Conservation (phyloP, 345 rosid genomes). For the Populus tremula region DNA sequence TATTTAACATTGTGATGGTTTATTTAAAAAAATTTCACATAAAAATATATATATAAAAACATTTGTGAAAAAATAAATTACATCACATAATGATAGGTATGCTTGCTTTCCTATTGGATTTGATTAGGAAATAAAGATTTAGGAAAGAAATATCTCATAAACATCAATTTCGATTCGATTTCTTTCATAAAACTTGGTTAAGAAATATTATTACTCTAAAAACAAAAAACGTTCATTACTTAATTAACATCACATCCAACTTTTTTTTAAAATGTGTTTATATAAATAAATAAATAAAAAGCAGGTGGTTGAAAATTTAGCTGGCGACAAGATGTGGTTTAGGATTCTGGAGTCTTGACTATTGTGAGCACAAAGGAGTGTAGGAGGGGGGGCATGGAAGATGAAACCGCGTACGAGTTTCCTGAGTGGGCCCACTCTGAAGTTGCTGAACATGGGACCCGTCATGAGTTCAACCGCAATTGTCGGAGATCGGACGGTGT, state of each 20-base stretch:
- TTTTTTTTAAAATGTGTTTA: no score
- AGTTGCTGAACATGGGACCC: neutral
- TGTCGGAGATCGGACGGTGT: neutral
- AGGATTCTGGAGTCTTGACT: neutral
- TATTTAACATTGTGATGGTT: no score
- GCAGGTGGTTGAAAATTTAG: no score
- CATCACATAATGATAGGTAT: no score
- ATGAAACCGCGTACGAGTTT: neutral
- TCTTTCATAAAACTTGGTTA: neutral
- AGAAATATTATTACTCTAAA: no score
- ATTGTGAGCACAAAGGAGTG: neutral
- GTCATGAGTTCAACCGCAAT: neutral
- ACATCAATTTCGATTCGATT: neutral
- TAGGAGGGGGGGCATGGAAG: neutral
- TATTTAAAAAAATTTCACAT: no score
- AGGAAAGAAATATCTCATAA: no score
- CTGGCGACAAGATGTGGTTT: neutral
- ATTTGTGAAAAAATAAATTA: no score
- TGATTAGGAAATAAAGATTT: no score
- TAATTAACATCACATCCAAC: neutral
- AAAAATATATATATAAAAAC: no score
- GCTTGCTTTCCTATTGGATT: neutral
- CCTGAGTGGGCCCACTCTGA: neutral
- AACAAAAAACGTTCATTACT: neutral
- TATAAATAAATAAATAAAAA: no score